Evolutionary conservation across 768 basidiomycete genomes (phyloP).

Genomic region (Clavulina sp.): DNA sequence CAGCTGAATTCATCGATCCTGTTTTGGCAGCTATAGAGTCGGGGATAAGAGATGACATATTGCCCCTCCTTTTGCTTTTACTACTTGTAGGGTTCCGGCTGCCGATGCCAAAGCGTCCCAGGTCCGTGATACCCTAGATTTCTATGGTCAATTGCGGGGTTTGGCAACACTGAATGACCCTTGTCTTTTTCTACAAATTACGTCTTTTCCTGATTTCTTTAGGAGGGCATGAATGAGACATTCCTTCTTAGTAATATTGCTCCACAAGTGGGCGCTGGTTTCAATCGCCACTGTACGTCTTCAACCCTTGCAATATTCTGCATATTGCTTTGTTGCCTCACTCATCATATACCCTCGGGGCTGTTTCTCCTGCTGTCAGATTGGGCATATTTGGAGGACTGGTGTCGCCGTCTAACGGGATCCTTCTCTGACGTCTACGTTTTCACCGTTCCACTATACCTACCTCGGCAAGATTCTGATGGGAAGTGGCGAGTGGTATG

Average conservation of each 20-base stretch:
- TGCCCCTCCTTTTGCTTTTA: neutral
- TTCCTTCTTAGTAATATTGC: constrained; percentile 92
- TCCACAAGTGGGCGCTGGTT: constrained; percentile 93
- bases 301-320: neutral
- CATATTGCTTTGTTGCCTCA: neutral
- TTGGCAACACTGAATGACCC: neutral
- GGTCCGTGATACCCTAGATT: too few species aligned
- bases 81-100: constrained; percentile 62
- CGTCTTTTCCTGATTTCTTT: neutral
- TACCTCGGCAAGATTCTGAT: constrained; percentile 68
- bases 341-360: neutral
- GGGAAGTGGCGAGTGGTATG: constrained; percentile 92
- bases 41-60: neutral
- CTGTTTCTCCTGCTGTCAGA: constrained; percentile 29
- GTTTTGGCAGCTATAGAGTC: neutral
- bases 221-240: constrained; percentile 92
- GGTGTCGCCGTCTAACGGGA: constrained; percentile 80
- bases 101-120: constrained; percentile 89
- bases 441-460: constrained; percentile 94
- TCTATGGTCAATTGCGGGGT: too few species aligned
- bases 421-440: constrained; percentile 89
- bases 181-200: too few species aligned
- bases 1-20: neutral
- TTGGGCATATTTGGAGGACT: constrained; percentile 94
- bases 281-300: constrained; percentile 83